Evolutionary conservation across 257 asterid genomes (phyloP).

Genomic region (Solanum okadae): DNA sequence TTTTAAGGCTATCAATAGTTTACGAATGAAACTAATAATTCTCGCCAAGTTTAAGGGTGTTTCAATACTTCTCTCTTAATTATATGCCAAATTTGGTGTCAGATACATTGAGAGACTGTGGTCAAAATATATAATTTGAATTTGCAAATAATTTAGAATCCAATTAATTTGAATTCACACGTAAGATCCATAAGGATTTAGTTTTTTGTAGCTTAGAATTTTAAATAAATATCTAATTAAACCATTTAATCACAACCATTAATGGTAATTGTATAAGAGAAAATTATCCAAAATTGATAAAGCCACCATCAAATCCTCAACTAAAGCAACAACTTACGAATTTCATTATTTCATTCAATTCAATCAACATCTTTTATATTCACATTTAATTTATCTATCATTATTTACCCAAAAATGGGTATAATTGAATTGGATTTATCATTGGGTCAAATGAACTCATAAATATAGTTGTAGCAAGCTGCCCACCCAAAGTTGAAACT

Average conservation of each 20-base stretch:
- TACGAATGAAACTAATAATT: no score
- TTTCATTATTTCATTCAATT: not conserved
- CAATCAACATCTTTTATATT: not conserved
- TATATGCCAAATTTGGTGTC: not conserved
- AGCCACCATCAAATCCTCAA: not conserved
- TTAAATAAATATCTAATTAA: no score
- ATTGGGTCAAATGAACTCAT: not conserved
- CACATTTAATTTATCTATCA: not conserved
- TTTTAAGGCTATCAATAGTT: no score
- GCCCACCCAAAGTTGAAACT: not conserved
- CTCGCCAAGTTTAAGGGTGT: fast-evolving
- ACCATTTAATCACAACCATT: not conserved
- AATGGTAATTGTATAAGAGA: not conserved
- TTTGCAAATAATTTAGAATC: not conserved
- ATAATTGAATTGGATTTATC: no score
- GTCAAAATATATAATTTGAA: not conserved
- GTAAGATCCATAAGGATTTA: not conserved
- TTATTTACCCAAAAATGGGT: not conserved
- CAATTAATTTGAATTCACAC: not conserved
- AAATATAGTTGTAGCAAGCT: not conserved
- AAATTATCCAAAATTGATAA: not conserved
- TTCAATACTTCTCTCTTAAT: no score
- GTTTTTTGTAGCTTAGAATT: not conserved
- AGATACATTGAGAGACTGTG: not conserved
- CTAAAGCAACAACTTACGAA: not conserved